Percentiles rank a stretch among this genome's conserved stretches.
phyloP scores from a whole-genome alignment of 2,329 filamentous ascomycete genomes.

The Trichoderma simmonsii region DNA sequence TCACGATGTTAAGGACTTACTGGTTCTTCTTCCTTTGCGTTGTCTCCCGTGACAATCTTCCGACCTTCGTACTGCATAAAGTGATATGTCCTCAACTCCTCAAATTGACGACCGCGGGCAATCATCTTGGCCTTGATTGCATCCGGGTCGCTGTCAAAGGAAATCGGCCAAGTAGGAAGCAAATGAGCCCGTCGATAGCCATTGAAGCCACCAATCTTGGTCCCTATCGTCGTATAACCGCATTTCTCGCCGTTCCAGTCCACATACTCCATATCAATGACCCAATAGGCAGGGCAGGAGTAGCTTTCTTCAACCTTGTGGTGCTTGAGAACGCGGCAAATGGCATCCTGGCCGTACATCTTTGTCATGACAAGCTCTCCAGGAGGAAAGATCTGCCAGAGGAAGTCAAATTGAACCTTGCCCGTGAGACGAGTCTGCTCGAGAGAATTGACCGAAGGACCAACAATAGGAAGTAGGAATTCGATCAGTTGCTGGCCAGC shows the following conservation, averaged over 20 bases:
- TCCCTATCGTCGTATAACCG: not conserved
- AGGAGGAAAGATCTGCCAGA: not conserved
- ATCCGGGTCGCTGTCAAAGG: not conserved
- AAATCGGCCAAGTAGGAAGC: not conserved
- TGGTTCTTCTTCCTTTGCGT: not conserved
- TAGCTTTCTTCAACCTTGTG: not conserved
- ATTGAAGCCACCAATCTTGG: not conserved
- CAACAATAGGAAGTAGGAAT: not conserved
- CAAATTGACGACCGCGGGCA: not conserved
- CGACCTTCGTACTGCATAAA: not conserved
- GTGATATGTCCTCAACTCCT: not conserved
- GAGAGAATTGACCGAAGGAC: not conserved
- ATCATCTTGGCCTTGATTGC: not conserved
- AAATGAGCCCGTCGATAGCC: not conserved
- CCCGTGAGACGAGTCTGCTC: not conserved
- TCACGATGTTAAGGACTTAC: accelerated
- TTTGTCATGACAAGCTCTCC: not conserved
- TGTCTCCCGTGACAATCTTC: not conserved
- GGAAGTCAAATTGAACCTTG: not conserved
- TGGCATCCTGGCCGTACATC: not conserved
- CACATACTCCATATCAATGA: not conserved
- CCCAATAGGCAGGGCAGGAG: not conserved
- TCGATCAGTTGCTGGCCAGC: not conserved
- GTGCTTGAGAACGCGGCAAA: not conserved
- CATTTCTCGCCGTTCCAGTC: not conserved